These are phyloP conservation scores for Pythium biforme DNA, from an alignment of 352 stramenopile species.

Conservation along the genomic window DNA sequence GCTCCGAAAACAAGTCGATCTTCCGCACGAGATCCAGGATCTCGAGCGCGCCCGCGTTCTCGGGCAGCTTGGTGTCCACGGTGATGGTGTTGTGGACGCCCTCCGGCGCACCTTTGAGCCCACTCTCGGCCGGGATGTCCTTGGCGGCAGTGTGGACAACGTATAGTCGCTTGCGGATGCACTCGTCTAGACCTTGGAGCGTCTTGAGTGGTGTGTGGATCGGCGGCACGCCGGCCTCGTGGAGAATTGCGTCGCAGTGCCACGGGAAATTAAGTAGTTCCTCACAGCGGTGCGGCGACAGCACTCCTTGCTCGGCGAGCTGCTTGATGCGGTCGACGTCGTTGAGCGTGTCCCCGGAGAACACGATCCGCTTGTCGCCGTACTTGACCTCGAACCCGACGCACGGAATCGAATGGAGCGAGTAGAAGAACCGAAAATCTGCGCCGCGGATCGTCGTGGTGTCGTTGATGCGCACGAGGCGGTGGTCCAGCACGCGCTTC, in stretches of 20 bases:
- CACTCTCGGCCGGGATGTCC: constrained; percentile 67
- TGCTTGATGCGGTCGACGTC: constrained; percentile 89
- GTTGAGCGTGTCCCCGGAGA: constrained; percentile 96
- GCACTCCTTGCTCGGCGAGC: constrained; percentile 80
- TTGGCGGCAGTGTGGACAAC: constrained; percentile 93
- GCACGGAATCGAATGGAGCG: constrained; percentile 95
- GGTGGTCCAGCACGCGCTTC: constrained; percentile 90
- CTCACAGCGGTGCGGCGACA: constrained; percentile 82
- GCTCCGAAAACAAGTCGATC: constrained; percentile 77
- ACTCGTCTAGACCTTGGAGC: constrained; percentile 85
- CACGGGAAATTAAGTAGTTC: constrained; percentile 94
- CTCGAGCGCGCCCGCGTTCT: constrained; percentile 76
- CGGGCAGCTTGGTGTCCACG: constrained; percentile 67
- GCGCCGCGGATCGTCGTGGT: constrained; percentile 93
- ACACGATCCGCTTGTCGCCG: constrained; percentile 93
- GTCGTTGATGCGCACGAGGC: constrained; percentile 91
- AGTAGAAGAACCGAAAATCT: constrained; percentile 96
- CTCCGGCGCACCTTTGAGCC: constrained; percentile 86
- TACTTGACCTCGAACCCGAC: constrained; percentile 94
- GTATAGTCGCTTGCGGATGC: constrained; percentile 91
- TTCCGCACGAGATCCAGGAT: constrained; percentile 85
- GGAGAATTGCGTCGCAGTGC: constrained; percentile 92
- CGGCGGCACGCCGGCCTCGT: constrained; percentile 93
- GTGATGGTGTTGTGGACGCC: constrained; percentile 89
- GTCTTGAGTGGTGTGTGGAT: constrained; percentile 96